These are phyloP conservation scores for Harringtonia aguacate DNA, from an alignment of 2,329 filamentous ascomycete genomes.

Conservation along the genomic window DNA sequence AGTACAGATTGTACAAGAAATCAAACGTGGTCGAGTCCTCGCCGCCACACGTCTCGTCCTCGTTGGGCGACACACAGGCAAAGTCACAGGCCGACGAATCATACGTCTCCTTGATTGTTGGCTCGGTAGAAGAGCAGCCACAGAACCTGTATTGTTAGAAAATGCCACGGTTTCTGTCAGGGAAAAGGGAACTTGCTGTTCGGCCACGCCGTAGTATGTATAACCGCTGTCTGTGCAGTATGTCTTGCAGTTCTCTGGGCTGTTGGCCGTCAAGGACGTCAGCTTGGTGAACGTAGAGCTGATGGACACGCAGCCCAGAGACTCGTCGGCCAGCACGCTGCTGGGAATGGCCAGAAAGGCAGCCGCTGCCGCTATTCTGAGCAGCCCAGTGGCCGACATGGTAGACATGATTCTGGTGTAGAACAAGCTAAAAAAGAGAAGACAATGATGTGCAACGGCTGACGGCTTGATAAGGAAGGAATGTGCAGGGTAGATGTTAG, in stretches of 20 bases:
- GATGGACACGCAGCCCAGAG: slow-evolving; percentile 11
- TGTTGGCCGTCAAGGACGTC: slow-evolving; percentile 6
- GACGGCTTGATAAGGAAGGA: too few species aligned
- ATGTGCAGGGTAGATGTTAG: too few species aligned
- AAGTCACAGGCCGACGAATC: slow-evolving; percentile 8
- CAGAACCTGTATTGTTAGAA: slow-evolving; percentile 10
- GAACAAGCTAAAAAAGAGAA: background rate
- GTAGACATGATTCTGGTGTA: background rate
- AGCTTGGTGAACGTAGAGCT: slow-evolving; percentile 10
- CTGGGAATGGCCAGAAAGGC: slow-evolving; percentile 4
- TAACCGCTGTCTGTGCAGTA: slow-evolving; percentile 8
- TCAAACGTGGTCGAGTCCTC: slow-evolving; percentile 7
- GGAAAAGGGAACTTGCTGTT: slow-evolving; percentile 4
- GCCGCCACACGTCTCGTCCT: slow-evolving; percentile 9
- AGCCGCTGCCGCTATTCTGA: slow-evolving; percentile 3
- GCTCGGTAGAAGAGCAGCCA: slow-evolving; percentile 3
- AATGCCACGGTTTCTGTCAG: background rate
- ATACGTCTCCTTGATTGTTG: slow-evolving; percentile 10
- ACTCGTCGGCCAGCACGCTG: slow-evolving; percentile 4
- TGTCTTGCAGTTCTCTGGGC: slow-evolving; percentile 6
- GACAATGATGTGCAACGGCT: too few species aligned
- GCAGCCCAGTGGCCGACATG: background rate
- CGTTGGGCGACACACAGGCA: slow-evolving; percentile 8
- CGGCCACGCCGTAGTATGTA: slow-evolving; percentile 9
- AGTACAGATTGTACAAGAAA: slow-evolving; percentile 12